Base-by-base conservation (phyloP, 305 asterid species). In the Plantago rigida region DNA sequence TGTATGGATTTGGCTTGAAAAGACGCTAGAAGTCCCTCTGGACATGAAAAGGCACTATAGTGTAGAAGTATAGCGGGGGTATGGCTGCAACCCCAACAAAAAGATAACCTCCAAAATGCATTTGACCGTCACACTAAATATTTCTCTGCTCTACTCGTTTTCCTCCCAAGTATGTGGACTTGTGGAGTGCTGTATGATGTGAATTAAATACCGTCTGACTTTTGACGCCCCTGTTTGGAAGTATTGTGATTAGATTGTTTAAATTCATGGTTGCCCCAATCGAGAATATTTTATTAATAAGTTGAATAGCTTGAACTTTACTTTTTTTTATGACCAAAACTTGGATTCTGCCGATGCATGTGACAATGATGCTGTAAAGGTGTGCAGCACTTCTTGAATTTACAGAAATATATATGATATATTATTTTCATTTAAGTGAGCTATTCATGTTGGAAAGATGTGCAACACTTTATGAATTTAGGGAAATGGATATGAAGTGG, bases 331-430 rank as follows among this genome's bases (percentile, higher is more conserved):
- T 63, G 24, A 9, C 34, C 24, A 42, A 12, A 10, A 47, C 39
- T 42, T 8, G 41, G 50, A 42, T 51, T 39, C 11, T 61, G 56
- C 15, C 50, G 54, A 41, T 47, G 57, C 52, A 34, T 46, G 31
- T 44, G 24, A 17, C 48, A 17, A 34, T 28, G 36, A 13, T 28
- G 62, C 17, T 41, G 45, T 61, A 9, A 5, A 53, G n/a, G 36
- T 13, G 5, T 59, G 49, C 69, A 59, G 13, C 22, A 64, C 39
- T 63, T 17, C 19, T 17, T 17, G 19, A 17, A 17, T 17, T 17
- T 17, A 17, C 19, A 17, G 19, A 17, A 17, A 17, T 17, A 17
- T 17, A 0, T 17, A 17, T 17, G 19, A 17, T 17, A 17, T 17
- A 17, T 17, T 17, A 17, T 17, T 17, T 17, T 17, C 19, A 17